Percentiles rank a stretch among this genome's conserved stretches.
These are phyloP conservation scores for Trichoderma polysporum DNA, from an alignment of 2,329 filamentous ascomycete species.

Conservation along the genomic window DNA sequence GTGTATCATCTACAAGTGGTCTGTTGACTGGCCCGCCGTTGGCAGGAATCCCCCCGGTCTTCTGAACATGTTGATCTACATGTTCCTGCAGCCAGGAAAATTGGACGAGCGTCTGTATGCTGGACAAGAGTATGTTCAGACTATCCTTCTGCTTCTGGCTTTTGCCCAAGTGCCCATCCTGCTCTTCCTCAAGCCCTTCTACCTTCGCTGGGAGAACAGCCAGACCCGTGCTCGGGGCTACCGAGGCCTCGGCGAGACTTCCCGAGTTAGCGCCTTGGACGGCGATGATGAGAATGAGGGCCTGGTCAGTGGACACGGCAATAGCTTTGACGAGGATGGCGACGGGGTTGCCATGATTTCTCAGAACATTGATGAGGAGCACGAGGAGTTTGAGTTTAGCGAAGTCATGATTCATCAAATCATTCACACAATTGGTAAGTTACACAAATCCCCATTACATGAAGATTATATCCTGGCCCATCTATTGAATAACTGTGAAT, in stretches of 20 bases:
- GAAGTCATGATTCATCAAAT: conserved; percentile 99
- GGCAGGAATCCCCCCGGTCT: conserved; percentile 76
- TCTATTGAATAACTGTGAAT: background rate
- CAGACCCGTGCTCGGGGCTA: conserved; percentile 83
- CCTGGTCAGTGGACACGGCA: conserved; percentile 56
- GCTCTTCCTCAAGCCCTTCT: conserved; percentile 93
- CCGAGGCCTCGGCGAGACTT: conserved; percentile 86
- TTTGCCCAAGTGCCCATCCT: conserved; percentile 85
- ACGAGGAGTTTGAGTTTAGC: conserved; percentile 95
- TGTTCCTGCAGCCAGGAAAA: conserved; percentile 88
- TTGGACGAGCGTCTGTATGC: conserved; percentile 72
- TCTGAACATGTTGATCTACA: conserved; percentile 99
- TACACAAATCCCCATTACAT: background rate
- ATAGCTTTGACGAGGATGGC: conserved; percentile 62
- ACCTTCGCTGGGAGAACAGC: conserved; percentile 92
- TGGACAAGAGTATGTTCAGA: conserved; percentile 74
- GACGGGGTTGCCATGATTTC: conserved; percentile 87
- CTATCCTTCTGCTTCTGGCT: conserved; percentile 76
- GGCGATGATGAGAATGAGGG: conserved; percentile 73
- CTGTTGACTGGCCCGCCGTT: conserved; percentile 71
- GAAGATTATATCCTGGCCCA: background rate
- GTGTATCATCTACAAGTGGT: conserved; percentile 97
- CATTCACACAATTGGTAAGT: conserved; percentile 94
- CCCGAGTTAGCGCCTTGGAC: conserved; percentile 84
- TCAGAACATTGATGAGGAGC: conserved; percentile 79